Percentiles rank a stretch among this genome's conserved stretches.
These are phyloP conservation scores for Zymoseptoria ardabiliae DNA, from an alignment of 2,329 filamentous ascomycete genomes.

Conservation along the genomic window DNA sequence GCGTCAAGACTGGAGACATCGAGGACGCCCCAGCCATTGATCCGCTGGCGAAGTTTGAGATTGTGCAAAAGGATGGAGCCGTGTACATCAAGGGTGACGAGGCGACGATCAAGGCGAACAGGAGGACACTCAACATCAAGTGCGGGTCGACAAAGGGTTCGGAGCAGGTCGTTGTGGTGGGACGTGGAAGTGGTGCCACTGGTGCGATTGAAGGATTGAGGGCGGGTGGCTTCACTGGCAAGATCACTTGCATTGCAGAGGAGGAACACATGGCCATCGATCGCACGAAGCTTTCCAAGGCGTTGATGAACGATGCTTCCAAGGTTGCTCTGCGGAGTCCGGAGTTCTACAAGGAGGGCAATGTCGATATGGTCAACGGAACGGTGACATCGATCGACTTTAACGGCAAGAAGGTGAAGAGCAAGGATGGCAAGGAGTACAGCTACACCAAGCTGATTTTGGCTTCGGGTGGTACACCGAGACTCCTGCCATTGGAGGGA, in stretches of 20 bases:
- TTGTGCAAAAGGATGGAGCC: slow-evolving; percentile 71
- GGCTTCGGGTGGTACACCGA: slow-evolving; percentile 76
- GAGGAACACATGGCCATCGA: slow-evolving; percentile 80
- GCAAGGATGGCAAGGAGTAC: slow-evolving; percentile 62
- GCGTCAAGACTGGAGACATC: slow-evolving; percentile 78
- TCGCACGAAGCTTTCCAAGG: slow-evolving; percentile 91
- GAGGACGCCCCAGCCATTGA: slow-evolving; percentile 92
- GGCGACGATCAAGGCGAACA: slow-evolving; percentile 65
- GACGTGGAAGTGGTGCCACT: slow-evolving; percentile 75
- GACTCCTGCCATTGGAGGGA: slow-evolving; percentile 68
- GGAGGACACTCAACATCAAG: slow-evolving; percentile 65
- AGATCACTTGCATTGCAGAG: slow-evolving; percentile 73
- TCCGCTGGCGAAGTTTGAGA: slow-evolving; percentile 72
- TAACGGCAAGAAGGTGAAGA: slow-evolving; percentile 61
- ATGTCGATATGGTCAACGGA: slow-evolving; percentile 46
- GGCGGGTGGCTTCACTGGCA: slow-evolving; percentile 69
- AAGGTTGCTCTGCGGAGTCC: slow-evolving; percentile 72
- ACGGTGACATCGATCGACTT: slow-evolving; percentile 73
- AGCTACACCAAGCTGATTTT: slow-evolving; percentile 83
- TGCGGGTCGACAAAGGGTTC: slow-evolving; percentile 52
- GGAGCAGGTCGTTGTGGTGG: slow-evolving; percentile 73
- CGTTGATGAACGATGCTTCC: slow-evolving; percentile 69
- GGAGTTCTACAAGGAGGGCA: slow-evolving; percentile 64
- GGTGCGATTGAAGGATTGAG: slow-evolving; percentile 77
- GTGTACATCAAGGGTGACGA: slow-evolving; percentile 82